These are phyloP conservation scores for Amphibolis antarctica DNA, from an alignment of 106 monocot species.

Conservation along the genomic window DNA sequence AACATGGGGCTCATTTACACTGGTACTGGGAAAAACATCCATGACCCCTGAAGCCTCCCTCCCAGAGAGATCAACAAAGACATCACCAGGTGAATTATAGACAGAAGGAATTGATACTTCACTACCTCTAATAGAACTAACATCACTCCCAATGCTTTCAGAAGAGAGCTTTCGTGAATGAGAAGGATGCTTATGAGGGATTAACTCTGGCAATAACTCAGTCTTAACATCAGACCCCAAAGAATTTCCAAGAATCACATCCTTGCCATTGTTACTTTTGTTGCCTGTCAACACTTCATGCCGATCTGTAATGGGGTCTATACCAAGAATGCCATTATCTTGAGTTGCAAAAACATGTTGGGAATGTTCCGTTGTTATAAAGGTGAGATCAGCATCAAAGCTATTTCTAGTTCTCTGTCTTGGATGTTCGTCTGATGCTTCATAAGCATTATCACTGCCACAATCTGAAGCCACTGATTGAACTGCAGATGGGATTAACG, in stretches of 20 bases:
- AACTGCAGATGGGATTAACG: slow-evolving; percentile 27
- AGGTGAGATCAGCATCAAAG: slow-evolving; percentile 4
- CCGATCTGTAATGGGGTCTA: slow-evolving; percentile 16
- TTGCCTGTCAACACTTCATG: slow-evolving; percentile 19
- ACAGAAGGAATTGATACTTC: slow-evolving; percentile 41
- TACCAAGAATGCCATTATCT: slow-evolving; percentile 12
- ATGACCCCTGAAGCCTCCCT: slow-evolving; percentile 21
- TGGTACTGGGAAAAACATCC: slow-evolving; percentile 21
- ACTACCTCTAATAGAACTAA: slow-evolving; percentile 69
- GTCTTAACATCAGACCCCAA: slow-evolving; percentile 18
- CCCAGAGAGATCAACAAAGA: slow-evolving; percentile 29
- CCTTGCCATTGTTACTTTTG: slow-evolving; percentile 10
- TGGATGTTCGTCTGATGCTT: slow-evolving; percentile 31
- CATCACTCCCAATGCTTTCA: slow-evolving; percentile 86
- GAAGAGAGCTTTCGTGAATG: slow-evolving; percentile 61
- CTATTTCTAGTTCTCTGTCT: slow-evolving; percentile 2
- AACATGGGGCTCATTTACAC: slow-evolving; percentile 35
- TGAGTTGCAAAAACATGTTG: slow-evolving; percentile 1
- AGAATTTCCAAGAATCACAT: slow-evolving; percentile 22
- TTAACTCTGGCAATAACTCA: slow-evolving; percentile 20
- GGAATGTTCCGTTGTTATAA: slow-evolving; percentile 10
- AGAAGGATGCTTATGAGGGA: slow-evolving; percentile 37
- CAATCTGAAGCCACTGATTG: slow-evolving; percentile 50
- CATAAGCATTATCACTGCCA: slow-evolving; percentile 48
- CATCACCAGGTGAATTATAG: slow-evolving; percentile 39